These are phyloP conservation scores for Penicillium sp. DNA, from an alignment of 2,329 filamentous ascomycete genomes.

Conservation along the genomic window DNA sequence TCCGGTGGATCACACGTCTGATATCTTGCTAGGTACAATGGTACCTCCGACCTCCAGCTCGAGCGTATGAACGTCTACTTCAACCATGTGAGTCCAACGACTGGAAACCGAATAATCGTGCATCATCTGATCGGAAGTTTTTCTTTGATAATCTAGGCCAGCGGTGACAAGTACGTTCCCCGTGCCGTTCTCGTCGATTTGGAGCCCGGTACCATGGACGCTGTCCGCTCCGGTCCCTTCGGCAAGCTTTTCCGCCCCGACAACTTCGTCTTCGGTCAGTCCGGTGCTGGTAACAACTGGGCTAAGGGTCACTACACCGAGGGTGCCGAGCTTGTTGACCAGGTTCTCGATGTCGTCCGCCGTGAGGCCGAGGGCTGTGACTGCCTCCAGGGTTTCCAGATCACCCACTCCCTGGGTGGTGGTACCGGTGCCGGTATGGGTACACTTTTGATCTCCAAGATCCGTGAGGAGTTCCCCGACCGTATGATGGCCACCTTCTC, in stretches of 20 bases:
- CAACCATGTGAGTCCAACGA: slow-evolving; percentile 67
- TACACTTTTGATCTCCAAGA: slow-evolving; percentile 99
- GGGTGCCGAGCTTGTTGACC: slow-evolving; percentile 97
- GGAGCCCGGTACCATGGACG: slow-evolving; percentile 99
- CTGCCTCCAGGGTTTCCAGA: slow-evolving; percentile 99
- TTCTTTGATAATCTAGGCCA: slow-evolving; percentile 60
- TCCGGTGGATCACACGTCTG: slow-evolving; percentile 22
- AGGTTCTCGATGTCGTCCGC: slow-evolving; percentile 97
- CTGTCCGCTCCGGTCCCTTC: slow-evolving; percentile 95
- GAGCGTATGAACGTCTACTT: slow-evolving; percentile 99
- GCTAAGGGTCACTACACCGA: slow-evolving; percentile 99
- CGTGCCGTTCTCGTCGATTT: slow-evolving; percentile 99
- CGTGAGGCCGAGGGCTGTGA: slow-evolving; percentile 98
- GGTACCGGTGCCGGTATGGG: slow-evolving; percentile 99
- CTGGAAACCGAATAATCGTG: background rate
- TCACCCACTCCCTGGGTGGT: slow-evolving; percentile 99
- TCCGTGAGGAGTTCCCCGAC: slow-evolving; percentile 99
- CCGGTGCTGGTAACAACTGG: slow-evolving; percentile 99
- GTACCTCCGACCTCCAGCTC: slow-evolving; percentile 96
- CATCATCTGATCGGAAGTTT: slow-evolving; percentile 1
- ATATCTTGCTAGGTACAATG: slow-evolving; percentile 73
- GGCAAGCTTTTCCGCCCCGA: slow-evolving; percentile 99
- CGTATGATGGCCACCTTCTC: slow-evolving; percentile 99
- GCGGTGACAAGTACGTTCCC: slow-evolving; percentile 98
- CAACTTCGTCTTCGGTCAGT: slow-evolving; percentile 99